Evolutionary conservation across 352 stramenopile species (phyloP), one percentile per base, ranked within the genome.

Genomic region (Globisporangium polare): DNA sequence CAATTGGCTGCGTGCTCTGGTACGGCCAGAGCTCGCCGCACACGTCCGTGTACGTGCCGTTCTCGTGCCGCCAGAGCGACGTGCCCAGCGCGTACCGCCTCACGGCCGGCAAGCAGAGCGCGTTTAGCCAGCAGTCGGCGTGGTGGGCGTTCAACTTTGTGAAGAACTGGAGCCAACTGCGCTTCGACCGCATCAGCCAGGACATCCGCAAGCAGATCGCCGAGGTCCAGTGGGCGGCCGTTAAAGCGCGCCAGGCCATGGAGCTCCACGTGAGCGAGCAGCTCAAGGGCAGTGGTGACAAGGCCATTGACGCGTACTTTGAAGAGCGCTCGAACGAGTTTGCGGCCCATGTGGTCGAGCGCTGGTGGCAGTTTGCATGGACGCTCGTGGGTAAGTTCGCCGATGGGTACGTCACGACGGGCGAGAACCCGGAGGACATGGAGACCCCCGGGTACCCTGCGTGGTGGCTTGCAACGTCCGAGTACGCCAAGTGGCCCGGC

Each of bases 71-170:
- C 5, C 78, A 88, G 53, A 61, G 39, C 5, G 35, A 45, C 18
- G 56, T 88, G 15, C 78, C 78, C 12, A 60, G 62, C 26, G 80
- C 75, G 50, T 89, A 88, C 53, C 18, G 78, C 24, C 43, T 61
- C n/a, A 17, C 22, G 12, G 63, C 69, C 37, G 77, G 77, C 51
- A 85, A 87, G 58, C 75, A 87, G 46, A 84, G 75, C 31, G 68
- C 72, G 50, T 86, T 90, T 33, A 62, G 65, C 26, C 57, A 59
- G 13, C 58, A 79, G 29, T 88, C 77, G 20, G 74, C 80, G 31
- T 90, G 80, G 80, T 85, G 80, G 77, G 78, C 78, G 17, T 90
- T 90, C 60, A 78, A 89, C 53, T 83, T 89, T 72, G 78, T 90
- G 43, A 83, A 86, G 60, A 88, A 90, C 67, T 88, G 78, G 80